Evolutionary conservation across 257 asterid genomes (phyloP).

Genomic region (Lycium ferocissimum): DNA sequence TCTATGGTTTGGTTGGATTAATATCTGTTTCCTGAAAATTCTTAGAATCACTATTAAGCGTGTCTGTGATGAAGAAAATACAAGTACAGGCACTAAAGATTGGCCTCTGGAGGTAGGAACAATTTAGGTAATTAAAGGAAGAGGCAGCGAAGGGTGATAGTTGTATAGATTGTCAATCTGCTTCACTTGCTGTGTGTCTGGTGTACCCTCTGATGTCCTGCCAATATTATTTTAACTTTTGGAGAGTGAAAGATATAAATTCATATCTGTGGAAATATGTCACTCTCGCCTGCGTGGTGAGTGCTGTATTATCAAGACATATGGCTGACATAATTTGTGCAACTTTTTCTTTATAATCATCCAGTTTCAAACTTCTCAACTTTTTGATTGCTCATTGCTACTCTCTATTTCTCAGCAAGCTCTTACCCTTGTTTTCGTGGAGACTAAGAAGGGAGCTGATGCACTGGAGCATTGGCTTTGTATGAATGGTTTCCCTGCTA

Average conservation of each 20-base stretch:
- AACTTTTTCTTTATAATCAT: neutral
- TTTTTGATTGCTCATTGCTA: slow-evolving; percentile 25
- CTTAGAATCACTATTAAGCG: neutral
- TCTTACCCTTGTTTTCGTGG: slow-evolving; percentile 88
- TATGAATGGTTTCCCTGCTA: slow-evolving; percentile 83
- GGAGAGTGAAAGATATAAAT: neutral
- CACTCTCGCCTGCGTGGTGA: no score
- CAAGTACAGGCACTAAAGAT: neutral
- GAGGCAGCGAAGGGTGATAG: slow-evolving; percentile 1
- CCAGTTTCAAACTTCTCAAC: slow-evolving; percentile 3
- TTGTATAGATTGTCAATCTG: neutral
- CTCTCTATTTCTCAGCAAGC: slow-evolving; percentile 67
- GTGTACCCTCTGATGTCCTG: neutral
- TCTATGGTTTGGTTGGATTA: neutral
- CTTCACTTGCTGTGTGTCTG: neutral
- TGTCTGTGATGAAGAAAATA: neutral
- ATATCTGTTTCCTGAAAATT: neutral
- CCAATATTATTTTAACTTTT: neutral
- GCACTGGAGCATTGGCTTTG: slow-evolving; percentile 93
- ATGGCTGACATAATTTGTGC: neutral
- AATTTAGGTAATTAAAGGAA: slow-evolving; percentile 3
- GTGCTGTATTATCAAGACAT: no score
- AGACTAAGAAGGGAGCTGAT: slow-evolving; percentile 98
- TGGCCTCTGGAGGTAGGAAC: neutral
- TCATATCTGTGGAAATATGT: neutral